Conservation (phyloP, 2,329 filamentous ascomycete genomes). For the Penicillium brasilianum region DNA sequence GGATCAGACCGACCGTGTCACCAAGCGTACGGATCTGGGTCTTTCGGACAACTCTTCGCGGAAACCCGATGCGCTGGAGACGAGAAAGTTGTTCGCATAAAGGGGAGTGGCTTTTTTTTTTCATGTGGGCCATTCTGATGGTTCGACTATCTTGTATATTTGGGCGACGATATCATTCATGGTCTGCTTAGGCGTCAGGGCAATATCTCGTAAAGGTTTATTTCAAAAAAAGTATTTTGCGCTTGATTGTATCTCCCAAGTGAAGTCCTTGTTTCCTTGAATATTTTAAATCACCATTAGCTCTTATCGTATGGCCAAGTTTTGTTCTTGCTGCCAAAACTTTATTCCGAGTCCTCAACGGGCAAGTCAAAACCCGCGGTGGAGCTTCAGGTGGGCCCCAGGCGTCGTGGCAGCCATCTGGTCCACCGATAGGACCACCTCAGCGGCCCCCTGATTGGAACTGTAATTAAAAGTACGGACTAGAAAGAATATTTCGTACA, state of each 20-base stretch:
- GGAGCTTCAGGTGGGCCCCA: conserved; percentile 24
- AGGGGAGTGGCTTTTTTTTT: conserved; percentile 37
- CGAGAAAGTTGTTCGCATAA: conserved; percentile 70
- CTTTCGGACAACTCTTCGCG: conserved; percentile 67
- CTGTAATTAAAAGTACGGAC: not conserved
- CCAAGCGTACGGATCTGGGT: conserved; percentile 77
- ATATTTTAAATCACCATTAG: not conserved
- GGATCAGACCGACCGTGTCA: conserved; percentile 70
- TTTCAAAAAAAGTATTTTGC: conserved; percentile 29
- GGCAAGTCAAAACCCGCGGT: conserved; percentile 11
- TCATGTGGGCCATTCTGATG: conserved; percentile 34
- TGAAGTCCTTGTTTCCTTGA: not conserved
- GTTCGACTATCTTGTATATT: conserved; percentile 37
- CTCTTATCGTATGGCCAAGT: not conserved
- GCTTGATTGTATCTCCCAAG: not conserved
- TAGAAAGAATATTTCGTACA: not conserved
- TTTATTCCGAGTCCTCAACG: not conserved
- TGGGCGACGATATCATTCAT: conserved; percentile 40
- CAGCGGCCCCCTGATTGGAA: not conserved
- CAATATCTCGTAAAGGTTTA: conserved; percentile 30
- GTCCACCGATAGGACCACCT: conserved; percentile 10
- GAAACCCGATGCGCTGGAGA: conserved; percentile 74
- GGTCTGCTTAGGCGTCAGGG: conserved; percentile 43
- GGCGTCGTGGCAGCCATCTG: conserved; percentile 19
- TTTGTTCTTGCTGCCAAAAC: not conserved